Evolutionary conservation across 352 stramenopile species (phyloP).

Genomic region (Pythium utonaiense): DNA sequence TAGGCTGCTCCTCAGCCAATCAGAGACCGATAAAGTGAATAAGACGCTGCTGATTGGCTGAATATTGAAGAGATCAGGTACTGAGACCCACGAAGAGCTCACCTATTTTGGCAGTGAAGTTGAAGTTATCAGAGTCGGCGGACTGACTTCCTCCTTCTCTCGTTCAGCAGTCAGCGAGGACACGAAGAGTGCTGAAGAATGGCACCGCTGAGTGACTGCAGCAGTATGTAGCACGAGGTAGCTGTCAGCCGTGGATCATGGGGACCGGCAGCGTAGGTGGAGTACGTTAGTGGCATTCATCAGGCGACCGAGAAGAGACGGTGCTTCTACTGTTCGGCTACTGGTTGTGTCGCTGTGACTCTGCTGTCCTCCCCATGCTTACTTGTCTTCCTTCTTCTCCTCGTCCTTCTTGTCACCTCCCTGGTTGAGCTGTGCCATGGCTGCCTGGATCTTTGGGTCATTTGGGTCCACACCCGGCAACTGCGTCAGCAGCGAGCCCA

Average conservation of each 20-base stretch:
- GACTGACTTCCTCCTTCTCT: background rate
- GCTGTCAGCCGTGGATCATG: no score
- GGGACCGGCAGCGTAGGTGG: no score
- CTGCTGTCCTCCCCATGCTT: constrained; percentile 14
- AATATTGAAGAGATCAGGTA: constrained; percentile 14
- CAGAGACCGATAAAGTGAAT: background rate
- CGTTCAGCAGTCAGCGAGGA: background rate
- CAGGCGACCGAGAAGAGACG: background rate
- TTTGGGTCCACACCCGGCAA: constrained; percentile 90
- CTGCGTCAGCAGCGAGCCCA: constrained; percentile 86
- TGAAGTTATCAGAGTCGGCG: constrained; percentile 14
- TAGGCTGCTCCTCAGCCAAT: constrained; percentile 21
- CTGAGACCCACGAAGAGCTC: constrained; percentile 1
- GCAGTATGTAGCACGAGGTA: no score
- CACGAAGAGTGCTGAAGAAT: background rate
- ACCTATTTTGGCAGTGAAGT: constrained; percentile 13
- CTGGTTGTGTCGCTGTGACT: background rate
- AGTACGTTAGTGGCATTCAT: background rate
- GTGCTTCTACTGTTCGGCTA: background rate
- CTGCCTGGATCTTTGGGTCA: constrained; percentile 90
- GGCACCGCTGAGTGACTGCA: background rate
- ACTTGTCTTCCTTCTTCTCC: constrained; percentile 86
- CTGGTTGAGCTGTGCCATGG: constrained; percentile 86
- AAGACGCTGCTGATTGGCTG: constrained; percentile 20
- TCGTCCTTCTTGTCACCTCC: constrained; percentile 80